Conservation (phyloP, 352 stramenopile species). For the Phytophthora pinifolia region DNA sequence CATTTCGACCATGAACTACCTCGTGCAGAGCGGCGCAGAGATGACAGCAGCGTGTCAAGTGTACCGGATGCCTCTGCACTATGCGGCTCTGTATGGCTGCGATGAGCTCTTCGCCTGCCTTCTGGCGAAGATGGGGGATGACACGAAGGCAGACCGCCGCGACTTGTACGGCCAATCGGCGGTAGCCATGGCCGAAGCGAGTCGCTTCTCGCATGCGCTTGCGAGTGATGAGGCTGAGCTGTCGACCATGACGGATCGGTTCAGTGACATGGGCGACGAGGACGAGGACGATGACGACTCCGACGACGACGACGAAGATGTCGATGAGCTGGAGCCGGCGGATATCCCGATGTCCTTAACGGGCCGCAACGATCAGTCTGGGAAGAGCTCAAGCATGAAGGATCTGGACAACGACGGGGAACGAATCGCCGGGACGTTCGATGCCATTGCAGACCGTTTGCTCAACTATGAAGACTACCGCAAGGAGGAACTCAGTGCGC, state of each 20-base stretch:
- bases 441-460: conserved; percentile 57
- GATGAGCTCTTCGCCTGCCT: conserved; percentile 59
- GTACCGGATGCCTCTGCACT: conserved; percentile 77
- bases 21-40: conserved; percentile 66
- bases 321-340: conserved; percentile 40
- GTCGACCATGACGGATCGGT: conserved; percentile 20
- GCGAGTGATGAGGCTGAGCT: conserved; percentile 20
- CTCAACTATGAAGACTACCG: conserved; percentile 59
- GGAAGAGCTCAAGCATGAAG: conserved; percentile 36
- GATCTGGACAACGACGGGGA: too few species aligned
- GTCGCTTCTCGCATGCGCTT: conserved; percentile 25
- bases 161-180: conserved; percentile 76
- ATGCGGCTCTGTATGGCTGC: conserved; percentile 68
- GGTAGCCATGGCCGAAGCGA: conserved; percentile 44
- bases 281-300: conserved; percentile 40
- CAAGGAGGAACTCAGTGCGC: conserved; percentile 54
- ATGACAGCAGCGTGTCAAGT: conserved; percentile 60
- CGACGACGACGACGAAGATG: conserved; percentile 47
- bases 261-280: conserved; percentile 32
- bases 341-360: conserved; percentile 58
- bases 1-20: conserved; percentile 69
- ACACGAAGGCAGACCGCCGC: conserved; percentile 42
- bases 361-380: conserved; percentile 30
- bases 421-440: too few species aligned
- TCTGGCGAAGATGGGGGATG: conserved; percentile 43